A percentile compares a stretch with the other conserved stretches of the same genome.
phyloP scores from a whole-genome alignment of 345 rosid species.

The Gossypium ekmanianum region DNA sequence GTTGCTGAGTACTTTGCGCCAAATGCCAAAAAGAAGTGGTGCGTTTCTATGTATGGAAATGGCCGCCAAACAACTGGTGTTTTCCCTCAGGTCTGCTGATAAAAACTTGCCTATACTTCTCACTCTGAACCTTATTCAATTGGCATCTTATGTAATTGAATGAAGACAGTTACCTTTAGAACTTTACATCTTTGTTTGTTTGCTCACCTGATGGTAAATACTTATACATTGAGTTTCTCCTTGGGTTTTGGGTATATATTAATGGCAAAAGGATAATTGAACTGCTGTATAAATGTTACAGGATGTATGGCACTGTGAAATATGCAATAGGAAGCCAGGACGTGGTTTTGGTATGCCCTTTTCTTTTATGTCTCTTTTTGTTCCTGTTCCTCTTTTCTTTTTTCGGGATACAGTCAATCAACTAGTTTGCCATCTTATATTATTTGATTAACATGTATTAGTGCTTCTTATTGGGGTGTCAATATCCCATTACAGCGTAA shows the following conservation, averaged over 20 bases:
- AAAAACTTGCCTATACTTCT: not conserved
- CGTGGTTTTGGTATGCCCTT: constrained; percentile 91
- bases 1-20: constrained; percentile 92
- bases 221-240: not conserved
- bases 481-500: not conserved
- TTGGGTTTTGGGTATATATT: not conserved
- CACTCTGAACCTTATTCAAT: not conserved
- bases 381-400: not conserved
- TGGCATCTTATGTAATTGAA: constrained; percentile 10
- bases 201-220: not conserved
- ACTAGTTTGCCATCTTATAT: not conserved
- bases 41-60: constrained; percentile 99
- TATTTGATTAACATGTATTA: not conserved
- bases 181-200: not conserved
- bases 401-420: not conserved
- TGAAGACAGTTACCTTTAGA: constrained; percentile 13
- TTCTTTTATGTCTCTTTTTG: not conserved
- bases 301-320: constrained; percentile 99
- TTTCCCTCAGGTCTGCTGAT: constrained; percentile 78
- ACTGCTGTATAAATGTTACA: constrained; percentile 33
- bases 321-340: constrained; percentile 95
- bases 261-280: not conserved
- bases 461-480: not conserved
- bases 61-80: constrained; percentile 95
- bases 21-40: constrained; percentile 93